These are phyloP conservation scores for Rhizophagus sp. DNA, from an alignment of 192 early-diverging fungal genomes.

Conservation along the genomic window DNA sequence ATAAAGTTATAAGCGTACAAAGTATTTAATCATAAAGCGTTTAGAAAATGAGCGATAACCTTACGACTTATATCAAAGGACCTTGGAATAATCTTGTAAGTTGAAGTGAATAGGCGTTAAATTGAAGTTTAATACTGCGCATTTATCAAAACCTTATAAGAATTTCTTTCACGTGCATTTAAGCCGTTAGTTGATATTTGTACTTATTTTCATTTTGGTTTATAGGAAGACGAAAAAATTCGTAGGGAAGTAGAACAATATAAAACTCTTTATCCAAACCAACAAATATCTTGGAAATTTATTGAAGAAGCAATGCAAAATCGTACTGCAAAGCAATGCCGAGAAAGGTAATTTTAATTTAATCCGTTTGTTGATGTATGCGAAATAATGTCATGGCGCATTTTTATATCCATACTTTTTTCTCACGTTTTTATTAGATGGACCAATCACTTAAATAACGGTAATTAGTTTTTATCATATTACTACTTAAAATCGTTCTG, in stretches of 20 bases:
- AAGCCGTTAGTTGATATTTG: background rate
- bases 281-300: background rate
- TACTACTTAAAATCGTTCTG: too few species aligned
- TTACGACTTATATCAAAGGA: background rate
- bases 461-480: background rate
- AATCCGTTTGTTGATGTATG: background rate
- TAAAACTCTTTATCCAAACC: background rate
- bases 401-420: background rate
- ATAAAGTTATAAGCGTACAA: too few species aligned
- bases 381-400: background rate
- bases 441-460: background rate
- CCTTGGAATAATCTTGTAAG: background rate
- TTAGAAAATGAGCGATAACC: too few species aligned
- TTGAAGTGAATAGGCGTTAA: too few species aligned
- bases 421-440: background rate
- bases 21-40: too few species aligned
- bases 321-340: background rate
- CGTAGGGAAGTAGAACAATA: background rate
- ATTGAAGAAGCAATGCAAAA: background rate
- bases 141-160: background rate
- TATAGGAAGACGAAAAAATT: background rate
- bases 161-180: too few species aligned
- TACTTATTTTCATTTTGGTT: background rate
- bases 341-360: background rate
- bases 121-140: background rate